Percentiles rank a stretch among this genome's conserved stretches.
phyloP scores from a whole-genome alignment of 2,329 filamentous ascomycete genomes.

The Diaporthe nobilis region DNA sequence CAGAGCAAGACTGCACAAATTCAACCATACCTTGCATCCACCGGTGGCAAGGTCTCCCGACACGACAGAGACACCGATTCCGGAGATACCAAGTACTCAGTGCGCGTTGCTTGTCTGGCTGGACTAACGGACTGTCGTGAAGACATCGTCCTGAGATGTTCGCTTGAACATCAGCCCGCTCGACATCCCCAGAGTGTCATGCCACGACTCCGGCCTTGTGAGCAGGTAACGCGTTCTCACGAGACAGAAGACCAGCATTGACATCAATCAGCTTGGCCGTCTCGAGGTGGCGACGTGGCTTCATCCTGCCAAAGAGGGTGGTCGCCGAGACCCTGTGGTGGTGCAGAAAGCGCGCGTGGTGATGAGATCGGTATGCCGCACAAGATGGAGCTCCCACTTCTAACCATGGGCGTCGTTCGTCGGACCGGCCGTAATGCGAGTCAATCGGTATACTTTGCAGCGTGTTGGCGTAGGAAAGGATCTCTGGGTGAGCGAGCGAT shows the following conservation, averaged over 20 bases:
- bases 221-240: neutral
- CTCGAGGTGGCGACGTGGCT: neutral
- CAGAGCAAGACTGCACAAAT: neutral
- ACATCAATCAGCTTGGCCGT: neutral
- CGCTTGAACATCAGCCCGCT: conserved; percentile 8
- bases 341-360: neutral
- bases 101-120: neutral
- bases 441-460: neutral
- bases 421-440: neutral
- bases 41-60: neutral
- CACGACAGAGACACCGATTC: neutral
- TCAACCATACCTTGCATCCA: neutral
- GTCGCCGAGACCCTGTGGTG: neutral
- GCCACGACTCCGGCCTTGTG: neutral
- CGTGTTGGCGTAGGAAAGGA: neutral
- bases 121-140: neutral
- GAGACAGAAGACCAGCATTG: neutral
- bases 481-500: neutral
- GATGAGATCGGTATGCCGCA: neutral
- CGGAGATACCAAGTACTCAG: neutral
- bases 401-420: neutral
- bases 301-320: neutral
- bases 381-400: neutral
- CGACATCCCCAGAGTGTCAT: neutral
- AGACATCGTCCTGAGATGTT: neutral